These are phyloP conservation scores for Rhizophora mangle DNA, from an alignment of 345 rosid genomes.

Conservation along the genomic window DNA sequence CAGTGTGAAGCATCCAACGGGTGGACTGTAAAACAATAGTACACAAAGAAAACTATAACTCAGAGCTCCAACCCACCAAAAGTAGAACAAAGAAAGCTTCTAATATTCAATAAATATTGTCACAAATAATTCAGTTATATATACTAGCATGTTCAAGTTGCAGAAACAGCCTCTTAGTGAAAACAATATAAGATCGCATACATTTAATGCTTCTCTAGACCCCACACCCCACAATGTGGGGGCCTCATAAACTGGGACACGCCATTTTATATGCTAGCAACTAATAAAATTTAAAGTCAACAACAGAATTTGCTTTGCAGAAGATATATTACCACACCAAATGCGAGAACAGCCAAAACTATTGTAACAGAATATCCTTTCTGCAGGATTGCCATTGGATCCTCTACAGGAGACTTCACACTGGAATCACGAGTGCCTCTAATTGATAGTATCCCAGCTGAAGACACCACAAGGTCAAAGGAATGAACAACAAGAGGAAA, in stretches of 20 bases:
- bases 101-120: not conserved
- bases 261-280: too few relatives aligned
- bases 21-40: slow-evolving; percentile 66
- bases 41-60: slow-evolving; percentile 9
- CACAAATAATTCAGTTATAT: not conserved
- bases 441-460: slow-evolving; percentile 87
- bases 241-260: too few relatives aligned
- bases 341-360: slow-evolving; percentile 82
- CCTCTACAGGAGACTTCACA: slow-evolving; percentile 72
- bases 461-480: slow-evolving; percentile 89
- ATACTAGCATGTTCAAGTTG: too few relatives aligned
- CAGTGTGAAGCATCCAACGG: slow-evolving; percentile 95
- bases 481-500: slow-evolving; percentile 98
- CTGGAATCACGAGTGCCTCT: slow-evolving; percentile 74
- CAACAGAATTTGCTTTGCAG: slow-evolving; percentile 1
- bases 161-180: too few relatives aligned
- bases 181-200: too few relatives aligned
- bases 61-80: slow-evolving; percentile 12
- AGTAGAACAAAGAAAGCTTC: slow-evolving; percentile 6
- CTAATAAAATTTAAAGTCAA: not conserved
- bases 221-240: too few relatives aligned
- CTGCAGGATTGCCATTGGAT: slow-evolving; percentile 96
- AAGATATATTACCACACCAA: slow-evolving; percentile 67
- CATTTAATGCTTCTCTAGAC: too few relatives aligned
- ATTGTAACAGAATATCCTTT: slow-evolving; percentile 91